A percentile compares a stretch with the other conserved stretches of the same genome.
Conservation (phyloP, 2,329 filamentous ascomycete genomes). For the Apiospora pterosperma region DNA sequence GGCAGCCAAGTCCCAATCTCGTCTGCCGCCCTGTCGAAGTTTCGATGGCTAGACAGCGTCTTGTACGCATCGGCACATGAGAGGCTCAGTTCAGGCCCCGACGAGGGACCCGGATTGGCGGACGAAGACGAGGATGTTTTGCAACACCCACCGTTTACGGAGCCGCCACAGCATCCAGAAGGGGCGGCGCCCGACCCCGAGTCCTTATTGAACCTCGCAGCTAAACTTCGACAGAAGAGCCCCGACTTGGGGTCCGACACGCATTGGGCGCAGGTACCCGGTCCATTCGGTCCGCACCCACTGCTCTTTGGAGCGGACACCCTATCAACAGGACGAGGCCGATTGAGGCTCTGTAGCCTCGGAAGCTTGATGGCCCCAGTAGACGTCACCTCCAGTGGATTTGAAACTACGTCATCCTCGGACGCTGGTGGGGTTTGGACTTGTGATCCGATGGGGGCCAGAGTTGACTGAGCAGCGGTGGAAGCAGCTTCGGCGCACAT, state of each 20-base stretch:
- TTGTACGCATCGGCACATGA: slow-evolving; percentile 78
- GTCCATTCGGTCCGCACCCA: slow-evolving; percentile 63
- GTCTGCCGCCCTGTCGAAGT: slow-evolving; percentile 70
- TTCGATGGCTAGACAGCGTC: slow-evolving; percentile 71
- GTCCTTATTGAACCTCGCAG: slow-evolving; percentile 56
- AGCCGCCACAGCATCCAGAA: slow-evolving; percentile 61
- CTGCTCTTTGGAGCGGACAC: slow-evolving; percentile 20
- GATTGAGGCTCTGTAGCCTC: slow-evolving; percentile 31
- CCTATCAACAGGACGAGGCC: slow-evolving; percentile 20
- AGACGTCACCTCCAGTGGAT: slow-evolving; percentile 57
- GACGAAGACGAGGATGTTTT: slow-evolving; percentile 39
- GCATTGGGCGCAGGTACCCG: slow-evolving; percentile 77
- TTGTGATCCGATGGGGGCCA: slow-evolving; percentile 42
- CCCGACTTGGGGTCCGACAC: slow-evolving; percentile 74
- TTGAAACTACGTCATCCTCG: slow-evolving; percentile 57
- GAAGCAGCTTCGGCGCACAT: slow-evolving; percentile 64
- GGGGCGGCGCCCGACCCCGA: slow-evolving; percentile 9
- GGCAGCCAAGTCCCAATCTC: slow-evolving; percentile 76
- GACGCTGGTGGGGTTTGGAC: slow-evolving; percentile 56
- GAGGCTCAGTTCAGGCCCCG: slow-evolving; percentile 51
- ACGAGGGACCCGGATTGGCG: slow-evolving; percentile 25
- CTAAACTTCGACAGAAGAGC: slow-evolving; percentile 78
- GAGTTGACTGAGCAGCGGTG: slow-evolving; percentile 32
- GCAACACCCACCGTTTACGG: slow-evolving; percentile 62
- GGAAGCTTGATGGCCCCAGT: slow-evolving; percentile 61